Evolutionary conservation across 306 rosid genomes (phyloP).

Genomic region (Sophora flavescens): DNA sequence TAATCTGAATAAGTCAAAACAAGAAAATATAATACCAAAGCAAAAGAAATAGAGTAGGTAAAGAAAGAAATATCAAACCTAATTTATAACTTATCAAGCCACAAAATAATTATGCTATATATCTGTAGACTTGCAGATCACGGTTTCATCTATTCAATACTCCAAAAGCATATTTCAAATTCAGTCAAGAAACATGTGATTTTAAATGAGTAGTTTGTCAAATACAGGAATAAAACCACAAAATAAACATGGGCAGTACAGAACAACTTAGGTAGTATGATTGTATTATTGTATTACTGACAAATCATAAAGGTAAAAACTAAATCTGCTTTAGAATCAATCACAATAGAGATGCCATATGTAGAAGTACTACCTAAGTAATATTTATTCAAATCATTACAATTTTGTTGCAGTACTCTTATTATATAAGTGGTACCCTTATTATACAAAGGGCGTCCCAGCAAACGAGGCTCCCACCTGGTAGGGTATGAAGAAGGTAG

Average conservation of each 20-base stretch:
- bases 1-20: conserved; percentile 2
- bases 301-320: neutral
- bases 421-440: neutral
- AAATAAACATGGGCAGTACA: neutral
- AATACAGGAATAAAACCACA: neutral
- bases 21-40: neutral
- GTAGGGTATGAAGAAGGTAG: no score
- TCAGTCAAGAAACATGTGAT: neutral
- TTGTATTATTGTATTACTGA: neutral
- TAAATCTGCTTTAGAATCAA: neutral
- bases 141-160: neutral
- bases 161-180: neutral
- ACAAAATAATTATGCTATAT: neutral
- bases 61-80: neutral
- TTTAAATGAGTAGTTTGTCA: neutral
- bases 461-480: no score
- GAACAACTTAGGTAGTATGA: neutral
- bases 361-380: no score
- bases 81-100: conserved; percentile 4
- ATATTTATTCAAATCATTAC: neutral
- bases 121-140: neutral
- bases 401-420: neutral
- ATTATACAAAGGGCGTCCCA: no score
- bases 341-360: neutral
- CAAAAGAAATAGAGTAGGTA: neutral